Percentiles rank a stretch among this genome's conserved stretches.
Evolutionary conservation across 2,329 filamentous ascomycete genomes (phyloP).

Genomic region (Lasiodiplodia gonubiensis): DNA sequence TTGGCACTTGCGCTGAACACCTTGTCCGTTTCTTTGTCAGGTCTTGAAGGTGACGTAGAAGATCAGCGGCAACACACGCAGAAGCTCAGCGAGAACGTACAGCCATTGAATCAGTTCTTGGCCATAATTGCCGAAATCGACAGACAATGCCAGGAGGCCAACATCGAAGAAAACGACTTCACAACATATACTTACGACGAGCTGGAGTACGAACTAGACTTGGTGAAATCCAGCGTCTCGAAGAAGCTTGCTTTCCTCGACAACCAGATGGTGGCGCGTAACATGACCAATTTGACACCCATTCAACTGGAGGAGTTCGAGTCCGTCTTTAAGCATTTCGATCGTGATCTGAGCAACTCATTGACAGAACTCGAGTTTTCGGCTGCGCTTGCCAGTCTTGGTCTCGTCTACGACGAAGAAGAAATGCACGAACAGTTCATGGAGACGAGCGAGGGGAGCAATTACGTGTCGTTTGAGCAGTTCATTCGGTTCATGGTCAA

Average conservation of each 20-base stretch:
- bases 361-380: slow-evolving; percentile 95
- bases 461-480: slow-evolving; percentile 93
- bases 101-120: slow-evolving; percentile 89
- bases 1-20: slow-evolving; percentile 96
- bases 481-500: slow-evolving; percentile 99
- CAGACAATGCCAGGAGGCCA: slow-evolving; percentile 89
- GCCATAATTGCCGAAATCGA: slow-evolving; percentile 86
- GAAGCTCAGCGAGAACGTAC: slow-evolving; percentile 81
- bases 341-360: slow-evolving; percentile 88
- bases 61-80: slow-evolving; percentile 90
- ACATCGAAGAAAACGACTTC: slow-evolving; percentile 99
- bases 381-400: slow-evolving; percentile 90
- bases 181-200: slow-evolving; percentile 99
- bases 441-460: slow-evolving; percentile 79
- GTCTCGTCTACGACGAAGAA: slow-evolving; percentile 93
- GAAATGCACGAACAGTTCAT: slow-evolving; percentile 97
- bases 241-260: slow-evolving; percentile 97
- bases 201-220: slow-evolving; percentile 86
- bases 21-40: slow-evolving; percentile 90
- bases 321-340: slow-evolving; percentile 96
- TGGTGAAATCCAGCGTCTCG: slow-evolving; percentile 89
- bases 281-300: slow-evolving; percentile 98
- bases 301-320: slow-evolving; percentile 99
- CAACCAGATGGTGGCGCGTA: slow-evolving; percentile 97
- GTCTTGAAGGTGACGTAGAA: slow-evolving; percentile 95